Base-by-base conservation (phyloP, 306 rosid species). In the Notholithocarpus densiflorus region DNA sequence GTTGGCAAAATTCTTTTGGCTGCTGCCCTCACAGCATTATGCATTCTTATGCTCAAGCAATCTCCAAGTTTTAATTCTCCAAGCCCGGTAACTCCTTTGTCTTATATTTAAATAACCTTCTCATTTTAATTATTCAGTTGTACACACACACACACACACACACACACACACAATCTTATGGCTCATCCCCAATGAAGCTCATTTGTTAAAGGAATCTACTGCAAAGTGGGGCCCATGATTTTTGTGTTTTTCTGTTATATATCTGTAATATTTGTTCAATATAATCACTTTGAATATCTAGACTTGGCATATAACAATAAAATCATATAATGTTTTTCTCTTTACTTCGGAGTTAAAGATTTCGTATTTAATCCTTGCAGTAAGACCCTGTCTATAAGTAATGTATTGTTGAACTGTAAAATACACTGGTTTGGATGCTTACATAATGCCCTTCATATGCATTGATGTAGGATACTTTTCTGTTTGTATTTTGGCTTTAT, bases 1-100 rank as follows among this genome's bases (percentile, higher is more conserved):
- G 81, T 92, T 21, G 99, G 92, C 74, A 96, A 93, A 80, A 80
- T 96, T 78, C 27, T 91, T 75, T 89, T 91, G 84, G 93, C 90
- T 83, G 99, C 91, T 73, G 77, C 82, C 24, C 83, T 96, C 23
- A 91, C 97, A 0, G 87, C 93, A 77, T 52, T 96, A 86, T 93
- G 97, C 76, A 87, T 96, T 71, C 48, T 96, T 64, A 57, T 96
- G 94, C 86, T 96, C 87, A 93, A 89, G 89, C 92, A 80, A 80
- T 93, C 99, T 77, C 91, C 97, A 72, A 84, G 86, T 52, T 91
- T 95, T 72, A 93, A 73, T 75, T 53, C 96, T 61, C 89, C 96
- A 23, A 91, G 89, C 72, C 91, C 82, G 93, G 99, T 95, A 93
- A 72, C 11, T 45, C 68, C 76, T 72, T 54, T 55, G 77, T 60